Conservation (phyloP, 306 rosid species). For the Cotoneaster glaucophyllus region DNA sequence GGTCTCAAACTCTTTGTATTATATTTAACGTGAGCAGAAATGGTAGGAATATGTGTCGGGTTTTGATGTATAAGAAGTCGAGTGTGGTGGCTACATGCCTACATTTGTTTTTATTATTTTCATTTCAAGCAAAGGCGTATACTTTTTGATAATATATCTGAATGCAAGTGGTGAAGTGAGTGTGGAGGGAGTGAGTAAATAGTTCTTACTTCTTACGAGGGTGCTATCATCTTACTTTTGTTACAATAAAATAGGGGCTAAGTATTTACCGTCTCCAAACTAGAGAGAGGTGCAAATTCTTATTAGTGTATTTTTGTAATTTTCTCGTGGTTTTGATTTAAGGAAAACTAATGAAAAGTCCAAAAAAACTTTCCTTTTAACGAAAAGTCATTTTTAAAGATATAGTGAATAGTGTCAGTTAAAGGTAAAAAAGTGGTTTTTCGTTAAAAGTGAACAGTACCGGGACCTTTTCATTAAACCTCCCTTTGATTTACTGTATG, state of each 20-base stretch:
- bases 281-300: no score
- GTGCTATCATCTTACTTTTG: no score
- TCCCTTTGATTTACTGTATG: background rate
- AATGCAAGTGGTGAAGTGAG: background rate
- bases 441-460: no score
- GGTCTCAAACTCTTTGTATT: background rate
- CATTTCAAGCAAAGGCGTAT: conserved; percentile 1
- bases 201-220: no score
- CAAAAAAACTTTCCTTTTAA: no score
- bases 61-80: conserved; percentile 61
- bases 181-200: conserved; percentile 15
- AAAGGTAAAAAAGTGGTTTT: no score
- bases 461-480: no score
- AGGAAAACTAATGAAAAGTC: no score
- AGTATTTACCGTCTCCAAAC: no score
- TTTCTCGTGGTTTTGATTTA: background rate
- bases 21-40: conserved; percentile 31
- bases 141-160: background rate
- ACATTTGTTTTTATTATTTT: background rate
- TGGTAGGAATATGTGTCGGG: conserved; percentile 87
- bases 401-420: no score
- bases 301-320: background rate
- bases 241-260: no score
- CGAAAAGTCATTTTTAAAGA: no score
- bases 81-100: conserved; percentile 1